Evolutionary conservation across 148 eudicot species (phyloP), one percentile per base, ranked within the genome.

Genomic region (Persicaria tinctoria): DNA sequence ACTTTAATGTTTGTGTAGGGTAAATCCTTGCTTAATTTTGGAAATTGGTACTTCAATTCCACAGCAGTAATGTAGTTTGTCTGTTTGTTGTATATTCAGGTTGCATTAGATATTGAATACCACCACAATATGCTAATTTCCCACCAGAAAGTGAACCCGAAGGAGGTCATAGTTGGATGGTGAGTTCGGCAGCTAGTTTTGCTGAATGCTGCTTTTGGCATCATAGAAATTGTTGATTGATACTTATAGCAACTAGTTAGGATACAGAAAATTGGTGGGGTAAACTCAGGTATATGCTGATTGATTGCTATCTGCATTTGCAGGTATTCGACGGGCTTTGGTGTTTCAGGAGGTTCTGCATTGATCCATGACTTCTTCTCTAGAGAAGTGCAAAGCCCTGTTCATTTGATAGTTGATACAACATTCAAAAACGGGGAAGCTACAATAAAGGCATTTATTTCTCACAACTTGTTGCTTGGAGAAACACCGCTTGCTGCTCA

Each of bases 101-200:
- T 92, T 81, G 99, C 99, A 11, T 46, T 96, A 86, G 99, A 96
- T 79, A 93, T 92, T 66, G 99, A 95, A 74, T 96, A 92, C 78
- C 97, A 92, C 80, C 97, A 90, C 82, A 92, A 89, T 75, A 96
- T 96, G 99, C 74, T 92, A 72, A 68, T 82, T 1, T 90, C 99
- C 48, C 99, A 95, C 83, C 88, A 86, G 78, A 95, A 95, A 86
- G 99, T 95, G 82, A 95, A 95, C 55, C 93, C 97, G 1, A 95
- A 92, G 88, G 99, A 96, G 87, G 88, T 90, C 17, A 89, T 96
- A 79, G 94, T 96, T 77, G 99, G 99, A 90, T 96, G 99, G 97
- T 96, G 89, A 80, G 78, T 76, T 68, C 70, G 62, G 16, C 46
- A 17, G 20, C 5, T 3, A 32, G 7, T n/a, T 13, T 71, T 20